Conservation (phyloP, 1,284 basidiomycete species). For the Exobasidium cylindrosporum region DNA sequence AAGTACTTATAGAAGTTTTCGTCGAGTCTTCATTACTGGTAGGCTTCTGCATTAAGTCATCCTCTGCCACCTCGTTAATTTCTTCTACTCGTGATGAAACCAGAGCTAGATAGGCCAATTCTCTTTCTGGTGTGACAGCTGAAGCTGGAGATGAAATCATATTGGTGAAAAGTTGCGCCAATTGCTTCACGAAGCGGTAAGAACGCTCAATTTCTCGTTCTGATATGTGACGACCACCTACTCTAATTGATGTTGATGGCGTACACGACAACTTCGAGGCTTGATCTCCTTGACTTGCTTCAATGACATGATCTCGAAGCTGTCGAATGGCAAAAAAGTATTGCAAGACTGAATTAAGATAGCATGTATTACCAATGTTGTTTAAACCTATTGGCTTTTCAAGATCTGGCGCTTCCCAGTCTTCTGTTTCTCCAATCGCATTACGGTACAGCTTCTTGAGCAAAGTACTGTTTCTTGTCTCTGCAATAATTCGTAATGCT, state of each 20-base stretch:
- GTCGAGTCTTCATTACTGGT: not conserved
- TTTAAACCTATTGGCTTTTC: slow-evolving; percentile 81
- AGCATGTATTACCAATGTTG: slow-evolving; percentile 90
- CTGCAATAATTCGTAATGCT: slow-evolving; percentile 59
- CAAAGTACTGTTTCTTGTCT: slow-evolving; percentile 70
- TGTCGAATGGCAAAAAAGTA: slow-evolving; percentile 94
- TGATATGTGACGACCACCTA: slow-evolving; percentile 79
- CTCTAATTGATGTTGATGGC: slow-evolving; percentile 64
- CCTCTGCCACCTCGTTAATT: slow-evolving; percentile 9
- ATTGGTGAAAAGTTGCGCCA: slow-evolving; percentile 74
- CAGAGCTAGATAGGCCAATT: slow-evolving; percentile 86
- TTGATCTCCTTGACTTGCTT: slow-evolving; percentile 59
- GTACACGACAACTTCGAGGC: not conserved
- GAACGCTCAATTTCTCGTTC: slow-evolving; percentile 75
- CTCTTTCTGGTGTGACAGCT: slow-evolving; percentile 76
- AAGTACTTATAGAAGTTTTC: not conserved
- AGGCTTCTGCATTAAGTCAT: not conserved
- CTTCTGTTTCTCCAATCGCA: slow-evolving; percentile 62
- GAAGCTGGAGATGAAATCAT: slow-evolving; percentile 68
- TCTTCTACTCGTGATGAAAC: slow-evolving; percentile 86
- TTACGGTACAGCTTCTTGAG: slow-evolving; percentile 67
- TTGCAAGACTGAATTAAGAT: slow-evolving; percentile 80
- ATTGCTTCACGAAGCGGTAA: slow-evolving; percentile 71
- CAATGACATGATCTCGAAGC: slow-evolving; percentile 71
- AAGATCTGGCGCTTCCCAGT: slow-evolving; percentile 38